Conservation (phyloP, 148 eudicot species). For the Limonium bicolor region DNA sequence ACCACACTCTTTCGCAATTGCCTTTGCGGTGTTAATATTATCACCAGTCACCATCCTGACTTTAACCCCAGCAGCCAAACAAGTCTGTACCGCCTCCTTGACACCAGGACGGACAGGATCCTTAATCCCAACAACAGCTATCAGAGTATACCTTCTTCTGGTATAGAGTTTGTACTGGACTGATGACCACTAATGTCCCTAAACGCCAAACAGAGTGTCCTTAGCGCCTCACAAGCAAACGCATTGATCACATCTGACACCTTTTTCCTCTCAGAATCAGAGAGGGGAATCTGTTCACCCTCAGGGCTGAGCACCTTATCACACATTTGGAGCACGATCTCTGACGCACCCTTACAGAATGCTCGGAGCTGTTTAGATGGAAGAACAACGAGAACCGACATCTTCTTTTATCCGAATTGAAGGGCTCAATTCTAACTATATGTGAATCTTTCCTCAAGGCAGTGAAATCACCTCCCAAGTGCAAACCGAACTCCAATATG, state of each 20-base stretch:
- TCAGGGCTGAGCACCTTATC: conserved; percentile 34
- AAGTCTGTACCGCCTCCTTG: conserved; percentile 64
- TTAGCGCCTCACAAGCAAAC: conserved; percentile 58
- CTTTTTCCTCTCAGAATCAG: conserved; percentile 28
- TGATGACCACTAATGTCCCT: conserved; percentile 22
- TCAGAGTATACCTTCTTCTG: conserved; percentile 43
- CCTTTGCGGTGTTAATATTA: conserved; percentile 75
- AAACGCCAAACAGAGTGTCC: conserved; percentile 67
- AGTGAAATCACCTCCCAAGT: conserved; percentile 21
- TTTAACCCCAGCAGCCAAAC: conserved; percentile 59
- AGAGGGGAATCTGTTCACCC: conserved; percentile 28
- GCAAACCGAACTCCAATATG: conserved; percentile 51
- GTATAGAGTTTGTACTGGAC: conserved; percentile 18
- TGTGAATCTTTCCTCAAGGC: conserved; percentile 10
- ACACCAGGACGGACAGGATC: conserved; percentile 89
- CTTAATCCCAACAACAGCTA: conserved; percentile 68
- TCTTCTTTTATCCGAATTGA: conserved; percentile 67
- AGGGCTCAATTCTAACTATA: conserved; percentile 53
- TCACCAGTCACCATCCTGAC: conserved; percentile 89
- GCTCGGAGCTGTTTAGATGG: conserved; percentile 38
- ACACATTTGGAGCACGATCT: conserved; percentile 49
- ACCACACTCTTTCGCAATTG: conserved; percentile 87
- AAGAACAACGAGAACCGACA: conserved; percentile 48
- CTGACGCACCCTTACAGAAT: conserved; percentile 73
- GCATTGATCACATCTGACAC: conserved; percentile 32